Conservation (phyloP, 1,284 basidiomycete species). For the Marasmius sp. region DNA sequence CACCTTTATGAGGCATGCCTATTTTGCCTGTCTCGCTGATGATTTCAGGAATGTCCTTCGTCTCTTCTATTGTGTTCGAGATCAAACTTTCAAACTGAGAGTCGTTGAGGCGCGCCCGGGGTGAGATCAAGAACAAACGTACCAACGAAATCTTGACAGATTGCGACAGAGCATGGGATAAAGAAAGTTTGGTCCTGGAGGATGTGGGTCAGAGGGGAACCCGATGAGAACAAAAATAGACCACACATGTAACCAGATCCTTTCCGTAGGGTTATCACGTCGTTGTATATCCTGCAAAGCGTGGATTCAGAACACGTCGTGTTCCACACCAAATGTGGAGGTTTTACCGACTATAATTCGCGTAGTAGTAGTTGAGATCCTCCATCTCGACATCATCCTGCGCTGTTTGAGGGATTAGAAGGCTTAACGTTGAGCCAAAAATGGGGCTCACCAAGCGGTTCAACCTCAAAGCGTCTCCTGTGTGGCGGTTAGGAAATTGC, state of each 20-base stretch:
- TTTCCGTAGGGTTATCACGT: conserved; percentile 93
- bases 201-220: background rate
- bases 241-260: conserved; percentile 94
- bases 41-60: conserved; percentile 92
- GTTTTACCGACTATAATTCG: conserved; percentile 88
- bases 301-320: conserved; percentile 4
- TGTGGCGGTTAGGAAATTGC: conserved; percentile 15
- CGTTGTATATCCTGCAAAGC: conserved; percentile 85
- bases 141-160: conserved; percentile 95
- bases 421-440: background rate
- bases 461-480: conserved; percentile 92
- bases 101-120: background rate
- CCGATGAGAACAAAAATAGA: conserved; percentile 19
- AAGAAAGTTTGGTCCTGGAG: conserved; percentile 88
- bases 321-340: conserved; percentile 10
- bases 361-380: conserved; percentile 96
- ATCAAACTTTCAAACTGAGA: conserved; percentile 87
- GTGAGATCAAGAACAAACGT: conserved; percentile 17
- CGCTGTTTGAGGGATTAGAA: conserved; percentile 38
- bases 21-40: conserved; percentile 96
- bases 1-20: conserved; percentile 80
- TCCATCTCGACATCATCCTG: conserved; percentile 90
- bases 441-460: conserved; percentile 65
- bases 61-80: conserved; percentile 92
- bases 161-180: conserved; percentile 94